Conservation (phyloP, 169 alveolate species). For the Plasmodium gallinaceum region DNA sequence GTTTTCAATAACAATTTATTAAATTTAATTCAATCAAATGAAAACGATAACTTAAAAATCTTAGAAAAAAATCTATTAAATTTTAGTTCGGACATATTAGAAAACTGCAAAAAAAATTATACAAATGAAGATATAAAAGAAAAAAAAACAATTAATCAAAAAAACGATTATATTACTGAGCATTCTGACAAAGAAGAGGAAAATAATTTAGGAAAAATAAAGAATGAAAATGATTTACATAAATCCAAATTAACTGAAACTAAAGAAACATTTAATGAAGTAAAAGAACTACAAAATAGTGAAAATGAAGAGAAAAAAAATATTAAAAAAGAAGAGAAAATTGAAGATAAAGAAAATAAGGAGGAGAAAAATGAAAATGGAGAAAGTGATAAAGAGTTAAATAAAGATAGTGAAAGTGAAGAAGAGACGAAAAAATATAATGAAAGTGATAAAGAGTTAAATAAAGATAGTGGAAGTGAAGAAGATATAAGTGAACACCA, state of each 20-base stretch:
- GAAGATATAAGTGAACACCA: conserved; percentile 43
- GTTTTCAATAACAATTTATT: conserved; percentile 14
- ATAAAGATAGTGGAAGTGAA: neutral
- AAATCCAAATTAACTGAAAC: no score
- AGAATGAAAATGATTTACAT: neutral
- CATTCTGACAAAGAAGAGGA: neutral
- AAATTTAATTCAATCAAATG: conserved; percentile 38
- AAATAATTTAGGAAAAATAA: neutral
- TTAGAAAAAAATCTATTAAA: conserved; percentile 44
- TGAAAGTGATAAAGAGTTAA: neutral
- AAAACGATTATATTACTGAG: neutral
- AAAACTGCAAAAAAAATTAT: neutral
- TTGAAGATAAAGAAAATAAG: conserved; percentile 23
- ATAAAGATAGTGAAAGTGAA: conserved; percentile 22
- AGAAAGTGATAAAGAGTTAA: conserved; percentile 54
- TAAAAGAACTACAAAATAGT: conserved; percentile 27
- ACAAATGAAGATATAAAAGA: neutral
- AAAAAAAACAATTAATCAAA: neutral
- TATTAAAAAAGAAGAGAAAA: conserved; percentile 52
- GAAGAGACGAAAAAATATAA: neutral
- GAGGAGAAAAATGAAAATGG: conserved; percentile 21
- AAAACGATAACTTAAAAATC: neutral
- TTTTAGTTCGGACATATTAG: no score
- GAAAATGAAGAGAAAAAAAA: conserved; percentile 52
- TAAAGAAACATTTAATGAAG: no score